Evolutionary conservation across 208 protist genomes (phyloP), one percentile per base, ranked within the genome.

Genomic region (Acanthamoeba polyphaga): DNA sequence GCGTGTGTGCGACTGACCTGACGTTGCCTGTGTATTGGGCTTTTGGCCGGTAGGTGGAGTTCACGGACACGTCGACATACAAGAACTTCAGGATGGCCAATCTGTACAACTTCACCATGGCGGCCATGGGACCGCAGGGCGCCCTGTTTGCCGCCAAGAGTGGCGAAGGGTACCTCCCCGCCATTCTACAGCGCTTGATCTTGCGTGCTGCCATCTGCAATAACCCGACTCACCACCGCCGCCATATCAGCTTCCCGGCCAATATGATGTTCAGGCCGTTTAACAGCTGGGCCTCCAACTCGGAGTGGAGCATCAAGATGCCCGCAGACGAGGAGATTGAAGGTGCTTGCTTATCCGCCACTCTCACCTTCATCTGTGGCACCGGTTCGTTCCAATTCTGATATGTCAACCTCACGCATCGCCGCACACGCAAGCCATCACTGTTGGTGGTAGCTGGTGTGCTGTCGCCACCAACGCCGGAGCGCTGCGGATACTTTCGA

Each of bases 41-140:
- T 60, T 60, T 7, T 12, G 4, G 19, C 19, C 46, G 46, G 15
- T 4, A 60, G 55, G 80, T 88, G 13, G 80, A 88, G 80, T 88
- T 88, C 32, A 88, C 51, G 22, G 80, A 88, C 46, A 17, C 46
- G 9, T n/a, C 53, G 46, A 46, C 49, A 8, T 55, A 62, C 80
- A 55, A 88, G 80, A 88, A 88, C 80, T 88, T 88, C 15, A 88
- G 80, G 80, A 88, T 88, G 80, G 53, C 51, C 80, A 88, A 88
- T 43, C 80, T 88, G 27, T 88, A 55, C 53, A 64, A 88, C 80
- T 88, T 88, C 29, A 64, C 80, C 22, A 88, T 88, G 80, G 80
- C 51, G 9, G 53, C 80, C 27, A 88, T 88, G 80, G 80, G 80
- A 24, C 80, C 80, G 1, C 53, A 32, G 13, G 80, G 80, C 6